Evolutionary conservation across 192 early-diverging fungal genomes (phyloP).

Genomic region (Lobulomyces angularis): DNA sequence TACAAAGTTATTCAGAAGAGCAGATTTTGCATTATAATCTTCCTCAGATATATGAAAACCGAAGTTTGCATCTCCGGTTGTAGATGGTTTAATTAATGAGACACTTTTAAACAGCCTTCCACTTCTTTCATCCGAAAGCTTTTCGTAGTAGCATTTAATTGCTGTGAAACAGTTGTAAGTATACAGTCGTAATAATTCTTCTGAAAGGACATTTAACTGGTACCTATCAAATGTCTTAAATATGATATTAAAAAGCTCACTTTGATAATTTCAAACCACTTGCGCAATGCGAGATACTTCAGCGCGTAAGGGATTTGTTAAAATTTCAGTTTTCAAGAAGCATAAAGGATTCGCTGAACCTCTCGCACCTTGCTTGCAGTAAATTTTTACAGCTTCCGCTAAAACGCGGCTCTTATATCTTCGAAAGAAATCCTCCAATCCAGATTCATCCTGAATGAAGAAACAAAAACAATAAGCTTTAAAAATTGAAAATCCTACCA

Average conservation of each 20-base stretch:
- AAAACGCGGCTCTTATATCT: slow-evolving; percentile 34
- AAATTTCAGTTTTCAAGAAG: slow-evolving; percentile 14
- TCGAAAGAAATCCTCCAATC: slow-evolving; percentile 23
- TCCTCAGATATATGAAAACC: slow-evolving; percentile 30
- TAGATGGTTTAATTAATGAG: slow-evolving; percentile 17
- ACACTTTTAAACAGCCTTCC: slow-evolving; percentile 36
- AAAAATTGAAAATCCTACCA: too few species aligned
- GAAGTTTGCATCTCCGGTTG: slow-evolving; percentile 17
- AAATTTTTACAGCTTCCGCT: slow-evolving; percentile 27
- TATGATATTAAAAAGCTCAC: background rate
- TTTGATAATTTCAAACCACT: slow-evolving; percentile 14
- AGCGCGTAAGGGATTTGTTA: slow-evolving; percentile 25
- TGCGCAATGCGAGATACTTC: slow-evolving; percentile 34
- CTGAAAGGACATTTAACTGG: slow-evolving; percentile 27
- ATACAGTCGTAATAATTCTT: slow-evolving; percentile 27
- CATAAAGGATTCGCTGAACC: slow-evolving; percentile 23
- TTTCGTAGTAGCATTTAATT: slow-evolving; percentile 21
- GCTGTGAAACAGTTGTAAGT: slow-evolving; percentile 19
- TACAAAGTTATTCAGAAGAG: slow-evolving; percentile 31
- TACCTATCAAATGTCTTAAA: slow-evolving; percentile 31
- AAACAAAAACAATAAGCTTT: background rate
- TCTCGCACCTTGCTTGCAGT: slow-evolving; percentile 31
- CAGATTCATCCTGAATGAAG: slow-evolving; percentile 16
- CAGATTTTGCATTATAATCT: slow-evolving; percentile 27
- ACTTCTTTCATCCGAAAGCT: slow-evolving; percentile 33